Evolutionary conservation across 1,284 basidiomycete genomes (phyloP).

Genomic region (Cryptococcus hybrid): DNA sequence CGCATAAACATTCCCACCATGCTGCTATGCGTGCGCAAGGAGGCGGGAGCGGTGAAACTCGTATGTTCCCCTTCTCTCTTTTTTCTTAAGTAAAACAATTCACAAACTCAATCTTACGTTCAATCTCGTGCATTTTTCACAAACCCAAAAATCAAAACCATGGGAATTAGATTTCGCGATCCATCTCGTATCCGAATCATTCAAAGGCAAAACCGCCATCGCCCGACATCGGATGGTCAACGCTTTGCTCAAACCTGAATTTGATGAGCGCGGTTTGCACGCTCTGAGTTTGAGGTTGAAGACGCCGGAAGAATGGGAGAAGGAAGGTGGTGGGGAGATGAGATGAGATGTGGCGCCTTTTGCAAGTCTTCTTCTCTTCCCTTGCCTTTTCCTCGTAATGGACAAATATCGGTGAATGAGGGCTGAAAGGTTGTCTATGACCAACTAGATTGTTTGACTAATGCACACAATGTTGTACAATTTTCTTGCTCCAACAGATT

Average conservation of each 20-base stretch:
- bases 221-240: conserved; percentile 51
- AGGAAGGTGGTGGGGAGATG: conserved; percentile 30
- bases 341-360: conserved; percentile 1
- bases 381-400: background rate
- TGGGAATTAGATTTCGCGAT: conserved; percentile 46
- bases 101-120: conserved; percentile 46
- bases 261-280: conserved; percentile 48
- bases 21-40: conserved; percentile 46
- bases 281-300: conserved; percentile 48
- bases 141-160: no score
- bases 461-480: no score
- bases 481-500: no score
- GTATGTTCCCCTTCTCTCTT: conserved; percentile 27
- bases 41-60: conserved; percentile 49
- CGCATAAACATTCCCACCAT: conserved; percentile 49
- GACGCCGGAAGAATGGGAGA: conserved; percentile 49
- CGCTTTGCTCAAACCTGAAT: conserved; percentile 47
- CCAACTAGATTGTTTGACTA: background rate
- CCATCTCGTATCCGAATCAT: conserved; percentile 43
- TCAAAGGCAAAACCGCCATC: conserved; percentile 44
- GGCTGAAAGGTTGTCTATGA: background rate
- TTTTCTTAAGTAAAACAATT: background rate
- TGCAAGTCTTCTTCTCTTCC: no score
- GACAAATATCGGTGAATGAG: background rate
- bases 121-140: conserved; percentile 26